A percentile compares a stretch with the other conserved stretches of the same genome.
Evolutionary conservation across 768 basidiomycete species (phyloP).

Genomic region (Tulasnella sp.): DNA sequence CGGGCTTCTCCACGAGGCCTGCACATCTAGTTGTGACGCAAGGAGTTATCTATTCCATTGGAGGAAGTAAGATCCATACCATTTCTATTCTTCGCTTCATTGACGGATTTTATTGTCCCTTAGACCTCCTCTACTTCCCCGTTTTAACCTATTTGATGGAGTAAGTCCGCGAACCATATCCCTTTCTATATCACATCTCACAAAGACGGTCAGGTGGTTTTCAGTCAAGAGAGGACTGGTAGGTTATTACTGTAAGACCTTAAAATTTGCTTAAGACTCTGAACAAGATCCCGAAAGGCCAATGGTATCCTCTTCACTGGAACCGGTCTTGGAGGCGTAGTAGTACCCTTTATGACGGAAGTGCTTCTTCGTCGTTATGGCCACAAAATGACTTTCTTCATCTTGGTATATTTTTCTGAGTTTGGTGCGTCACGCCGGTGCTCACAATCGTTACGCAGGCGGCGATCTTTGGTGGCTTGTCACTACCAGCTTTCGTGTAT

Average conservation of each 20-base stretch:
- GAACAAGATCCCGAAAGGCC: neutral
- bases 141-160: slow-evolving; percentile 5
- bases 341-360: slow-evolving; percentile 22
- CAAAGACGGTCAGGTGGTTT: neutral
- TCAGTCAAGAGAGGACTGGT: slow-evolving; percentile 26
- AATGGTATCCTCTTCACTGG: slow-evolving; percentile 27
- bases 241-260: neutral
- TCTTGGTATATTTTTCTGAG: neutral
- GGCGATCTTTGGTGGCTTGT: slow-evolving; percentile 9
- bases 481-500: slow-evolving; percentile 8
- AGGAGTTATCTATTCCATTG: slow-evolving; percentile 17
- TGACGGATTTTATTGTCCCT: neutral
- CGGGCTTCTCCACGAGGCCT: slow-evolving; percentile 13
- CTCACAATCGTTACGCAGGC: neutral
- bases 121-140: slow-evolving; percentile 16
- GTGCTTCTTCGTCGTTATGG: slow-evolving; percentile 8
- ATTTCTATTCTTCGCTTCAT: neutral
- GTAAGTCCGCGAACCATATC: neutral
- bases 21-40: slow-evolving; percentile 17
- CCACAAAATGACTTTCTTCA: slow-evolving; percentile 13
- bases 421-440: neutral
- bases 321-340: slow-evolving; percentile 21
- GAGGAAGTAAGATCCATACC: slow-evolving; percentile 14
- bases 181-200: neutral
- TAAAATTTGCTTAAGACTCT: neutral